Evolutionary conservation across 2,329 filamentous ascomycete species (phyloP).

Genomic region (Fusarium sp.): DNA sequence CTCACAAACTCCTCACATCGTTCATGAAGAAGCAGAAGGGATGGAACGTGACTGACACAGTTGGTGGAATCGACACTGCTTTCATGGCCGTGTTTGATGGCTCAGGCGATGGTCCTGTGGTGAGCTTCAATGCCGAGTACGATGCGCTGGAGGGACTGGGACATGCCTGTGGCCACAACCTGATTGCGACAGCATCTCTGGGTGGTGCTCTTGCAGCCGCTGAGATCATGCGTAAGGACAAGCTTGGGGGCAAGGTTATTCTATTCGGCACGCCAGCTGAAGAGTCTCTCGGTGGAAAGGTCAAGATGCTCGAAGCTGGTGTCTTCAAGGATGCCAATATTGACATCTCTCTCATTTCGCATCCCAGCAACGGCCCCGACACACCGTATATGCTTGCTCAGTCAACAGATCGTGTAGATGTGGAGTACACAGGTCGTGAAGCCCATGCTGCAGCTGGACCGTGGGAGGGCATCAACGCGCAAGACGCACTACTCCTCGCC

Average conservation of each 20-base stretch:
- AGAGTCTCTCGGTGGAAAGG: conserved; percentile 33
- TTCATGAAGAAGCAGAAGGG: conserved; percentile 47
- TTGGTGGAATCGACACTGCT: conserved; percentile 54
- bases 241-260: conserved; percentile 28
- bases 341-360: conserved; percentile 36
- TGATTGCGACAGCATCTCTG: conserved; percentile 33
- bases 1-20: conserved; percentile 52
- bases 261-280: conserved; percentile 37
- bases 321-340: conserved; percentile 33
- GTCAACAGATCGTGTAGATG: conserved; percentile 31
- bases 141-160: conserved; percentile 33
- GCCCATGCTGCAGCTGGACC: conserved; percentile 30
- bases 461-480: conserved; percentile 35
- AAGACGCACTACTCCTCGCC: conserved; percentile 34
- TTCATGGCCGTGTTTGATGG: conserved; percentile 55
- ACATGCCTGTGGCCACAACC: conserved; percentile 36
- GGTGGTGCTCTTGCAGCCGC: conserved; percentile 27
- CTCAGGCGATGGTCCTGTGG: conserved; percentile 48
- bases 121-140: conserved; percentile 55
- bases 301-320: conserved; percentile 34
- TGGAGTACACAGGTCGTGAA: conserved; percentile 22
- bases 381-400: conserved; percentile 28
- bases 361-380: conserved; percentile 21
- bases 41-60: conserved; percentile 53
- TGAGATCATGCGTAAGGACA: conserved; percentile 31